A percentile compares a stretch with the other conserved stretches of the same genome.
Conservation (phyloP, 2,329 filamentous ascomycete species). For the Lachnellula cervina region DNA sequence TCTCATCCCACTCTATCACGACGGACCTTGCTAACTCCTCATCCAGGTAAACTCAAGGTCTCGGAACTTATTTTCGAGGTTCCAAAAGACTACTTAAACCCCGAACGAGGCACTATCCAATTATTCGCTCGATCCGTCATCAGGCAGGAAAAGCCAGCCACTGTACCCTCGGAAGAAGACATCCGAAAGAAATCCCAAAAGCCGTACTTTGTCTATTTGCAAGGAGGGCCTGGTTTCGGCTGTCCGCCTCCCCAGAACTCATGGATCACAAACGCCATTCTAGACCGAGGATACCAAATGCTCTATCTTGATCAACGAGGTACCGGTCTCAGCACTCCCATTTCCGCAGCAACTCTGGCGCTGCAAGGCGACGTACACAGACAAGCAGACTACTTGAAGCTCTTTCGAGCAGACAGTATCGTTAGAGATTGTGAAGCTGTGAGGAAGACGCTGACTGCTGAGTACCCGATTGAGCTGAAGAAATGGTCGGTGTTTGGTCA, state of each 20-base stretch:
- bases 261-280: constrained; percentile 62
- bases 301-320: constrained; percentile 89
- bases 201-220: constrained; percentile 67
- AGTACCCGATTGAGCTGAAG: constrained; percentile 63
- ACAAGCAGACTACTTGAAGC: constrained; percentile 76
- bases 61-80: constrained; percentile 84
- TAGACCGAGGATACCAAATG: constrained; percentile 78
- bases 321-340: constrained; percentile 76
- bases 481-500: constrained; percentile 83
- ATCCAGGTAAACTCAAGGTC: constrained; percentile 64
- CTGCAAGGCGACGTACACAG: constrained; percentile 57
- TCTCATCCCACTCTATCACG: background rate
- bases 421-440: constrained; percentile 87
- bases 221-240: constrained; percentile 81
- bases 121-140: constrained; percentile 74
- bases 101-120: constrained; percentile 55
- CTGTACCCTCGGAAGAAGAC: constrained; percentile 34
- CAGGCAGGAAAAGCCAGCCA: constrained; percentile 54
- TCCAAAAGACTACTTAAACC: constrained; percentile 68
- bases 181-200: constrained; percentile 43
- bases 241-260: constrained; percentile 71
- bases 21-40: background rate
- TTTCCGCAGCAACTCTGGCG: constrained; percentile 68
- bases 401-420: constrained; percentile 85
- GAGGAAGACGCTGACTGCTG: constrained; percentile 65